A percentile compares a stretch with the other conserved stretches of the same genome.
Evolutionary conservation across 2,329 filamentous ascomycete genomes (phyloP).

Genomic region (Phaeosphaeriaceae sp.): DNA sequence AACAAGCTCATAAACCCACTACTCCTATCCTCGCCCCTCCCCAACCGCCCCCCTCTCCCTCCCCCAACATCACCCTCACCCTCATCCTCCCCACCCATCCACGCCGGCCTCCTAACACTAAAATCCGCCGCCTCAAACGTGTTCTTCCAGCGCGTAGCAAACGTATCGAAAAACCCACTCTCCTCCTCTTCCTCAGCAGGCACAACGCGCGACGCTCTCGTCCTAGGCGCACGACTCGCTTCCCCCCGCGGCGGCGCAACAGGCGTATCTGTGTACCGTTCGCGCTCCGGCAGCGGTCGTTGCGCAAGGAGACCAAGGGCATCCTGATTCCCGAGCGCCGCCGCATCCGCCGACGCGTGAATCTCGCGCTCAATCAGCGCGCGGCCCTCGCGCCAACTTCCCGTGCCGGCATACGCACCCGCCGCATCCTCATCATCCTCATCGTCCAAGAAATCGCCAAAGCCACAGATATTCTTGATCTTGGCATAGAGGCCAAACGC

Average conservation of each 20-base stretch:
- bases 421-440: constrained; percentile 70
- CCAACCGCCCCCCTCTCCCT: constrained; percentile 1
- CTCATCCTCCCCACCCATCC: constrained; percentile 69
- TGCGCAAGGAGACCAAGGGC: constrained; percentile 34
- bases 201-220: no score
- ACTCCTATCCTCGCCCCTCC: constrained; percentile 17
- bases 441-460: constrained; percentile 79
- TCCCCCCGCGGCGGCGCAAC: constrained; percentile 12
- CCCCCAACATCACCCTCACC: constrained; percentile 16
- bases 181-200: constrained; percentile 68
- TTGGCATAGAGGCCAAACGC: constrained; percentile 89
- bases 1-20: constrained; percentile 39
- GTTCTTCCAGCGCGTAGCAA: constrained; percentile 87
- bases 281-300: constrained; percentile 31
- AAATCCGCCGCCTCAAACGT: constrained; percentile 77
- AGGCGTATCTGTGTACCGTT: constrained; percentile 34
- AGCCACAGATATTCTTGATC: constrained; percentile 77
- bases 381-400: constrained; percentile 89
- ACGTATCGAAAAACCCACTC: constrained; percentile 81
- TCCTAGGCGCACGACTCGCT: no score
- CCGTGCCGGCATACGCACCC: constrained; percentile 71
- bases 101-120: constrained; percentile 69
- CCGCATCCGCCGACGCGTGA: constrained; percentile 49
- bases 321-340: no score
- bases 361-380: constrained; percentile 87